Conservation (phyloP, 441 rosid genomes). For the Pelargonium myrrhifolium region DNA sequence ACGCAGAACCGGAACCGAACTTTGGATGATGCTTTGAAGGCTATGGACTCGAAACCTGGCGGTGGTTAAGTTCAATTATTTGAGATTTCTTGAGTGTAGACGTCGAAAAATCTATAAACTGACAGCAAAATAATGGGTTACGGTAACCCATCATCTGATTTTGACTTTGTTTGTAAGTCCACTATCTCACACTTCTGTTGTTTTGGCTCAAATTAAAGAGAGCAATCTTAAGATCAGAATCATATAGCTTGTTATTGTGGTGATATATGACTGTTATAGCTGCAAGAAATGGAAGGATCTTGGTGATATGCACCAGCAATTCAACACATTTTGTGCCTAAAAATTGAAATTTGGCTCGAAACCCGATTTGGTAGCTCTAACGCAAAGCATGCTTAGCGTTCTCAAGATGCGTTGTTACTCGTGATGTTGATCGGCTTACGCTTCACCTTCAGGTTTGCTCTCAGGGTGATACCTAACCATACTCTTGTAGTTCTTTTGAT, state of each 20-base stretch:
- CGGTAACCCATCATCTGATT: constrained; percentile 1
- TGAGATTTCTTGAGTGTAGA: constrained; percentile 9
- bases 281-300: neutral
- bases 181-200: no score
- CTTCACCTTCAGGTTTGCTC: constrained; percentile 34
- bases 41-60: constrained; percentile 43
- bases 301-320: neutral
- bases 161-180: neutral
- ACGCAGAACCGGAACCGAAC: constrained; percentile 54
- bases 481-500: neutral
- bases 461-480: constrained; percentile 15
- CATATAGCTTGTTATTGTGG: no score
- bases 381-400: no score
- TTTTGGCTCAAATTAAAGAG: no score
- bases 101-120: neutral
- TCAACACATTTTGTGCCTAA: no score
- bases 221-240: no score
- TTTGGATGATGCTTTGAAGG: constrained; percentile 56
- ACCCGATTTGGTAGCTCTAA: no score
- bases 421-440: constrained; percentile 26
- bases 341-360: no score
- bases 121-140: neutral
- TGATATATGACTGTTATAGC: neutral
- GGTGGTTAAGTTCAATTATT: constrained; percentile 34
- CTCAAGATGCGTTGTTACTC: constrained; percentile 22